Percentiles rank a stretch among this genome's conserved stretches.
Evolutionary conservation across 768 basidiomycete genomes (phyloP).

Genomic region (Mycena amicta): DNA sequence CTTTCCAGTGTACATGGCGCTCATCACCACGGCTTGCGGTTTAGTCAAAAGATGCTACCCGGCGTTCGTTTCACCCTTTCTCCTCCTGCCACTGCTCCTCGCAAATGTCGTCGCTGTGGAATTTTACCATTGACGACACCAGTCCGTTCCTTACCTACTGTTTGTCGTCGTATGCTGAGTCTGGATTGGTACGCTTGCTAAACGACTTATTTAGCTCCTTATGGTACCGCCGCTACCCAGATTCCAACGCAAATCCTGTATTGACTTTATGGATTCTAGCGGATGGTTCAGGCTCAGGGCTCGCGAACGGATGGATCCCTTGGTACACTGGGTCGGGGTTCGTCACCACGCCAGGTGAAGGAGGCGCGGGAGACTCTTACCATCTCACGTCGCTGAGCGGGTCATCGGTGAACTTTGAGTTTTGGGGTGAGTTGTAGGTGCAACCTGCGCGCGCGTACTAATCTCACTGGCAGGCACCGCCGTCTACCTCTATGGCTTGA

Average conservation of each 20-base stretch:
- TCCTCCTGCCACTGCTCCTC: neutral
- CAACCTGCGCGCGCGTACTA: neutral
- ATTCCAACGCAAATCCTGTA: too few species aligned
- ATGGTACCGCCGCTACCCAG: too few species aligned
- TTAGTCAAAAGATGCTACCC: too few species aligned
- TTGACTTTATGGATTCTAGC: conserved; percentile 1
- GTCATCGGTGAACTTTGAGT: conserved; percentile 7
- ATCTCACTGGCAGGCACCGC: conserved; percentile 4
- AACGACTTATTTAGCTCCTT: too few species aligned
- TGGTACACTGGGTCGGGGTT: conserved; percentile 8
- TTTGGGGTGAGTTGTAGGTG: conserved; percentile 1
- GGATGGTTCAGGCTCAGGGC: conserved; percentile 12
- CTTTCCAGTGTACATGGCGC: too few species aligned
- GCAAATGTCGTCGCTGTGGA: neutral
- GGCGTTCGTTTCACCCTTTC: too few species aligned
- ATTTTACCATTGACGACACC: conserved; percentile 5
- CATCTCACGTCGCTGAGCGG: conserved; percentile 10
- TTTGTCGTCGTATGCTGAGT: neutral
- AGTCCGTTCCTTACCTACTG: conserved; percentile 26
- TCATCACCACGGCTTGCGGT: too few species aligned
- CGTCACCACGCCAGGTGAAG: conserved; percentile 1
- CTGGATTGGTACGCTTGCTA: neutral
- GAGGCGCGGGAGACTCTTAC: conserved; percentile 9
- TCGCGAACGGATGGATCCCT: conserved; percentile 14
- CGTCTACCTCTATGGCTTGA: conserved; percentile 6